phyloP scores from a whole-genome alignment of 2,329 filamentous ascomycete species.

The Coniella lustricola region DNA sequence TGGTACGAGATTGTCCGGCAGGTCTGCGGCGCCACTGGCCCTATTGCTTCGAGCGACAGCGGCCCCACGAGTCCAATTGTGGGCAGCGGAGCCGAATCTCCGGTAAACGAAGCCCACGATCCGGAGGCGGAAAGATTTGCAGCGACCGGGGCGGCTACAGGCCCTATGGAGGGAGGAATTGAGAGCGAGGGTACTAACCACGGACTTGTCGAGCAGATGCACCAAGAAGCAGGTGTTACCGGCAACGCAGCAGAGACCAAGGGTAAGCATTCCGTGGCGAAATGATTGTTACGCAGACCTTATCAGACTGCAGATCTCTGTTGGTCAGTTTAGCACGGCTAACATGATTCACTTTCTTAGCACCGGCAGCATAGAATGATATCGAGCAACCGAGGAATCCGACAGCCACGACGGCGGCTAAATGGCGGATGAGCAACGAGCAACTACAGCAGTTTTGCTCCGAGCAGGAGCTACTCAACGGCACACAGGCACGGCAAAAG shows the following conservation, averaged over 20 bases:
- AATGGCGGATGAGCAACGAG: not conserved
- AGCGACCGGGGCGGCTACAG: conserved; percentile 2
- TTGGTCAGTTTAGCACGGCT: too few relatives aligned
- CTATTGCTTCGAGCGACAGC: conserved; percentile 2
- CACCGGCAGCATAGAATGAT: conserved; percentile 12
- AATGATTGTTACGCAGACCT: not conserved
- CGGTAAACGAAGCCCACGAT: conserved; percentile 24
- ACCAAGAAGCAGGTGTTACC: conserved; percentile 34
- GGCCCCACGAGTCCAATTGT: conserved; percentile 28
- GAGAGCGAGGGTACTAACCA: conserved; percentile 18
- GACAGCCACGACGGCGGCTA: not conserved
- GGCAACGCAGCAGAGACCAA: conserved; percentile 21
- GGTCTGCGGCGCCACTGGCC: conserved; percentile 44
- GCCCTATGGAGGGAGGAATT: conserved; percentile 1
- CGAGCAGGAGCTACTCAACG: conserved; percentile 10
- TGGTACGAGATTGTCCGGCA: conserved; percentile 72
- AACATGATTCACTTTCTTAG: conserved; percentile 1
- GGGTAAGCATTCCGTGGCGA: conserved; percentile 7
- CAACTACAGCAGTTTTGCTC: conserved; percentile 4
- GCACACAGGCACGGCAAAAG: conserved; percentile 7
- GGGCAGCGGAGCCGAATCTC: conserved; percentile 24
- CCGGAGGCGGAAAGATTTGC: conserved; percentile 19
- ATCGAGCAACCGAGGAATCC: conserved; percentile 4
- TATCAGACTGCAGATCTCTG: too few relatives aligned
- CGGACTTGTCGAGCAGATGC: conserved; percentile 4